Conservation (phyloP, 306 rosid genomes). For the Vicia sativa region DNA sequence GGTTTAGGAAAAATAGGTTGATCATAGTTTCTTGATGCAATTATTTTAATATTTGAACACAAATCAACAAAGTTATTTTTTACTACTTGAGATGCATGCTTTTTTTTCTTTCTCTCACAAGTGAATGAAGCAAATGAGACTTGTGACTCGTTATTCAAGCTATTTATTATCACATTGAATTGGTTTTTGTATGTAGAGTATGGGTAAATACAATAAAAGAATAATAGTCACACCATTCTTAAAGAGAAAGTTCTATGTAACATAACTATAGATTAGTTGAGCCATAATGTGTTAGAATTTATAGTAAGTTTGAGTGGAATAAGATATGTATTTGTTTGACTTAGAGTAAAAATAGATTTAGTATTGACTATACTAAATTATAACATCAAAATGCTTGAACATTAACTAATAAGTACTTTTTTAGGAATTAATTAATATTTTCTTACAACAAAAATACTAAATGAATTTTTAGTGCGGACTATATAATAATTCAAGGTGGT, state of each 20-base stretch:
- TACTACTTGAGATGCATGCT: slow-evolving; percentile 60
- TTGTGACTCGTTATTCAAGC: slow-evolving; percentile 40
- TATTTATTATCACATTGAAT: slow-evolving; percentile 44
- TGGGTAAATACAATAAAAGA: slow-evolving; percentile 33
- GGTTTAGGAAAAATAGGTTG: slow-evolving; percentile 85
- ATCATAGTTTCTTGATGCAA: slow-evolving; percentile 40
- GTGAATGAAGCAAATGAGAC: slow-evolving; percentile 43
- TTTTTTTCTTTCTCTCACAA: slow-evolving; percentile 3
- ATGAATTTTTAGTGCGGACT: no score
- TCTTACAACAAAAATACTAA: no score
- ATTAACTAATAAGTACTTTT: background rate
- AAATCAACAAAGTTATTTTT: slow-evolving; percentile 63
- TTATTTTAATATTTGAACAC: slow-evolving; percentile 42
- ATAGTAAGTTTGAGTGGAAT: slow-evolving; percentile 44
- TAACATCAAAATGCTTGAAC: background rate
- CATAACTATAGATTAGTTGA: slow-evolving; percentile 44
- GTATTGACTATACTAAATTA: slow-evolving; percentile 40
- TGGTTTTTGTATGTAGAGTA: slow-evolving; percentile 39
- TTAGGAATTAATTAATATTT: no score
- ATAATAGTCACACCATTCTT: slow-evolving; percentile 52
- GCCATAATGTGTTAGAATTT: slow-evolving; percentile 43
- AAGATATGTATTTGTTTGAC: slow-evolving; percentile 49
- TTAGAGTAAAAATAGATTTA: slow-evolving; percentile 51
- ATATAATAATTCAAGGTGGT: no score
- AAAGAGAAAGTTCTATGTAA: slow-evolving; percentile 36